phyloP scores from a whole-genome alignment of 108 stramenopile species.

The Skeletonema costatum region DNA sequence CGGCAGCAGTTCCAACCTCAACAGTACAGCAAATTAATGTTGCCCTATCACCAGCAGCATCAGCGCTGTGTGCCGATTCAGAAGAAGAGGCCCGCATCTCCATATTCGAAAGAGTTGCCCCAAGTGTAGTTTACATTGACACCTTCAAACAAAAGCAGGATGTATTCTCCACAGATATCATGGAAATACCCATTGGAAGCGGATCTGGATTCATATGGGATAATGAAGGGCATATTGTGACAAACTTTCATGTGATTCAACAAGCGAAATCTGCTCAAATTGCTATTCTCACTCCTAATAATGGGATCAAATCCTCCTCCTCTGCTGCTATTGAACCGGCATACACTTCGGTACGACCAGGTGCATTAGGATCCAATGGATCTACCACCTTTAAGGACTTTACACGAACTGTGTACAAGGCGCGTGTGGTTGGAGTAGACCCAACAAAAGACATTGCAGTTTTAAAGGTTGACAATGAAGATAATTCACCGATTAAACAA shows the following conservation, averaged over 20 bases:
- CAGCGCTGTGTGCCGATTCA: neutral
- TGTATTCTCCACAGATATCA: constrained; percentile 30
- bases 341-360: neutral
- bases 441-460: constrained; percentile 95
- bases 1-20: neutral
- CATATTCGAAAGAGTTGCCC: constrained; percentile 60
- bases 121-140: constrained; percentile 68
- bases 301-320: neutral
- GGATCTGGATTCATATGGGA: constrained; percentile 81
- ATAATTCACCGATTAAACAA: constrained; percentile 50
- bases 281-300: neutral
- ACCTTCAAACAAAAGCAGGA: constrained; percentile 29
- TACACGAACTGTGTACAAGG: constrained; percentile 54
- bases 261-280: neutral
- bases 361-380: neutral
- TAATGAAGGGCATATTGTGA: constrained; percentile 79
- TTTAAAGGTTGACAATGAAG: constrained; percentile 67
- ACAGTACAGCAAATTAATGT: neutral
- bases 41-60: neutral
- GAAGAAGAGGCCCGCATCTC: constrained; percentile 57
- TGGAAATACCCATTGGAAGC: constrained; percentile 59
- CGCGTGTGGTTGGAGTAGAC: constrained; percentile 85
- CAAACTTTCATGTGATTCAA: constrained; percentile 89
- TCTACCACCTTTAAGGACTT: neutral
- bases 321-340: neutral